These are phyloP conservation scores for Fereydounia khargensis DNA, from an alignment of 1,284 basidiomycete species.

Conservation along the genomic window DNA sequence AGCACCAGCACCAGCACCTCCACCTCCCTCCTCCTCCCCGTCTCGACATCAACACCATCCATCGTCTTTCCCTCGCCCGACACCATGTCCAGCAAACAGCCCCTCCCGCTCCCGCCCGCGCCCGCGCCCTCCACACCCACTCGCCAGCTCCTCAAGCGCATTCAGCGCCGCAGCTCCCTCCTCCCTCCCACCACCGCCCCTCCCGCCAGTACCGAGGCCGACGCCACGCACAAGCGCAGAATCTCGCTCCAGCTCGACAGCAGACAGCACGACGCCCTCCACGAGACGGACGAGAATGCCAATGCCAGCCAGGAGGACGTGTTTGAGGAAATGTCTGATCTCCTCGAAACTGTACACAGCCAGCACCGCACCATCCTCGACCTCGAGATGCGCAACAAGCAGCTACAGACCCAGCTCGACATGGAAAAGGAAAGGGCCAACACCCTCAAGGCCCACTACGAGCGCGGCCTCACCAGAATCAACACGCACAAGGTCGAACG, in stretches of 20 bases:
- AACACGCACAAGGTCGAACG: slow-evolving; percentile 40
- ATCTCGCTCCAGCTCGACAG: slow-evolving; percentile 5
- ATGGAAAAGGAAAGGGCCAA: slow-evolving; percentile 17
- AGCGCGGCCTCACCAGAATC: slow-evolving; percentile 30
- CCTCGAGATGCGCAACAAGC: slow-evolving; percentile 20
- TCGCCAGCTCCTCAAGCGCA: slow-evolving; percentile 37
- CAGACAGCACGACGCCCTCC: slow-evolving; percentile 6
- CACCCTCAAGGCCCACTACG: not conserved
- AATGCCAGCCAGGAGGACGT: slow-evolving; percentile 22
- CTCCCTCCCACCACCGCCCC: slow-evolving; percentile 10
- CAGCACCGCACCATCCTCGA: slow-evolving; percentile 31
- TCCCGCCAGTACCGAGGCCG: slow-evolving; percentile 4
- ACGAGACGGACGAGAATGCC: slow-evolving; percentile 6
- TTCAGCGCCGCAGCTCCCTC: slow-evolving; percentile 29
- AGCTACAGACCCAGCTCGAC: slow-evolving; percentile 19
- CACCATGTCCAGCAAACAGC: too few relatives aligned
- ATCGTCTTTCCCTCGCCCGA: too few relatives aligned
- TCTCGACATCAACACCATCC: too few relatives aligned
- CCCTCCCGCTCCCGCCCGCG: too few relatives aligned
- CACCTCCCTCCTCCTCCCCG: too few relatives aligned
- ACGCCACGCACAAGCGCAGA: slow-evolving; percentile 4
- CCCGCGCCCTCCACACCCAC: too few relatives aligned
- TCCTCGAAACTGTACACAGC: slow-evolving; percentile 30
- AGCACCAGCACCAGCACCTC: too few relatives aligned
- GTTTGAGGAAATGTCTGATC: slow-evolving; percentile 26